These are phyloP conservation scores for Kalmusia sp. DNA, from an alignment of 2,329 filamentous ascomycete genomes.

Conservation along the genomic window DNA sequence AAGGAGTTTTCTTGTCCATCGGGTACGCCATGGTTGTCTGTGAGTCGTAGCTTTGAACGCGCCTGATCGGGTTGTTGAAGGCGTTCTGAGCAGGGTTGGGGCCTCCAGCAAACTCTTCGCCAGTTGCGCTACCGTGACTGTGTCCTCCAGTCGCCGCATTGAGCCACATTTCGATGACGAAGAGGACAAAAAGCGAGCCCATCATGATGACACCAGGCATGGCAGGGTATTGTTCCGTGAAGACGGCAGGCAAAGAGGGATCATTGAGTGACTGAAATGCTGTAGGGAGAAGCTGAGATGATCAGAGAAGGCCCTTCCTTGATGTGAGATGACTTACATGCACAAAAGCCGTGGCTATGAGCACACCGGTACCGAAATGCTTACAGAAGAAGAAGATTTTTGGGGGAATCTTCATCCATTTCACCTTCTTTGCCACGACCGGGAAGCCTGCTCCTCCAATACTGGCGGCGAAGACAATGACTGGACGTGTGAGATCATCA, in stretches of 20 bases:
- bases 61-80: conserved; percentile 39
- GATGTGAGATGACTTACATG: conserved; percentile 55
- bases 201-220: conserved; percentile 72
- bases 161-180: conserved; percentile 68
- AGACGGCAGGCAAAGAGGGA: conserved; percentile 64
- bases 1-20: conserved; percentile 39
- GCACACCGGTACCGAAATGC: conserved; percentile 74
- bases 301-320: conserved; percentile 12
- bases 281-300: conserved; percentile 60
- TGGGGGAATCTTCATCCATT: conserved; percentile 64
- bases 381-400: conserved; percentile 68
- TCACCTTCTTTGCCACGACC: conserved; percentile 58
- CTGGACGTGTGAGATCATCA: conserved; percentile 29
- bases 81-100: conserved; percentile 31
- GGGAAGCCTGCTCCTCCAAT: conserved; percentile 47
- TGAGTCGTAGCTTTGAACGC: conserved; percentile 44
- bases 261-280: conserved; percentile 60
- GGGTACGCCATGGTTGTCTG: conserved; percentile 44
- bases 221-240: conserved; percentile 66
- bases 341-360: conserved; percentile 87
- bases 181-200: conserved; percentile 66
- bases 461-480: conserved; percentile 48
- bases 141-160: conserved; percentile 66
- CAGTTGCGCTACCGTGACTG: conserved; percentile 64
- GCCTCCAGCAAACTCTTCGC: conserved; percentile 43